Conservation (phyloP, 805 yeast genomes). For the Saccharomycopsis sp. region DNA sequence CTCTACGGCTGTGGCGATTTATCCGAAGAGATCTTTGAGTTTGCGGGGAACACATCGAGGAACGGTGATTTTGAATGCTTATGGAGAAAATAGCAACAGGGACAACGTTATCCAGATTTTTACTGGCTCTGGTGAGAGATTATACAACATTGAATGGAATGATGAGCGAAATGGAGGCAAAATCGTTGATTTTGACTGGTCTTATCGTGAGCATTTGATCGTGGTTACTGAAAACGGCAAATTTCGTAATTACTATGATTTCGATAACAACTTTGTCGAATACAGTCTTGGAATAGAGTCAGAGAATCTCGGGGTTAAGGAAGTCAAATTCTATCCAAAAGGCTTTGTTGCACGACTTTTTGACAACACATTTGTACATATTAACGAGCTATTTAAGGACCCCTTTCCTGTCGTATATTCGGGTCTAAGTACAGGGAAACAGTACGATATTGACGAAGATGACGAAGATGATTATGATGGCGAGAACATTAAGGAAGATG, state of each 20-base stretch:
- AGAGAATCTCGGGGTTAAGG: slow-evolving; percentile 29
- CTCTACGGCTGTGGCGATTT: slow-evolving; percentile 51
- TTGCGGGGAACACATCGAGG: slow-evolving; percentile 10
- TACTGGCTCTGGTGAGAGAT: slow-evolving; percentile 30
- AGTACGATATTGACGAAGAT: background rate
- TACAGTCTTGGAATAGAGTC: slow-evolving; percentile 34
- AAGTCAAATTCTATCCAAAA: slow-evolving; percentile 32
- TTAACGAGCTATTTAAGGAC: slow-evolving; percentile 33
- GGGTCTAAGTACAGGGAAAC: slow-evolving; percentile 1
- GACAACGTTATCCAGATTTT: slow-evolving; percentile 26
- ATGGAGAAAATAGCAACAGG: slow-evolving; percentile 16
- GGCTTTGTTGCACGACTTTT: slow-evolving; percentile 41
- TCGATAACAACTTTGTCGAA: slow-evolving; percentile 61
- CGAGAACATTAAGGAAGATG: slow-evolving; percentile 20
- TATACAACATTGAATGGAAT: slow-evolving; percentile 35
- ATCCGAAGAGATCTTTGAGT: slow-evolving; percentile 27
- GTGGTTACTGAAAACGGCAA: slow-evolving; percentile 48
- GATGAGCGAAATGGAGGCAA: slow-evolving; percentile 40
- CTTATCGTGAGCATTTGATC: slow-evolving; percentile 46
- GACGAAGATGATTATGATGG: slow-evolving; percentile 8
- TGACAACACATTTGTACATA: slow-evolving; percentile 36
- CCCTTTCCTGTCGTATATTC: slow-evolving; percentile 27
- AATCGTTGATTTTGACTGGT: slow-evolving; percentile 49
- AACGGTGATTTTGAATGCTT: background rate
- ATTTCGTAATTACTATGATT: slow-evolving; percentile 55